These are phyloP conservation scores for Zymoseptoria ardabiliae DNA, from an alignment of 2,329 filamentous ascomycete species.

Conservation along the genomic window DNA sequence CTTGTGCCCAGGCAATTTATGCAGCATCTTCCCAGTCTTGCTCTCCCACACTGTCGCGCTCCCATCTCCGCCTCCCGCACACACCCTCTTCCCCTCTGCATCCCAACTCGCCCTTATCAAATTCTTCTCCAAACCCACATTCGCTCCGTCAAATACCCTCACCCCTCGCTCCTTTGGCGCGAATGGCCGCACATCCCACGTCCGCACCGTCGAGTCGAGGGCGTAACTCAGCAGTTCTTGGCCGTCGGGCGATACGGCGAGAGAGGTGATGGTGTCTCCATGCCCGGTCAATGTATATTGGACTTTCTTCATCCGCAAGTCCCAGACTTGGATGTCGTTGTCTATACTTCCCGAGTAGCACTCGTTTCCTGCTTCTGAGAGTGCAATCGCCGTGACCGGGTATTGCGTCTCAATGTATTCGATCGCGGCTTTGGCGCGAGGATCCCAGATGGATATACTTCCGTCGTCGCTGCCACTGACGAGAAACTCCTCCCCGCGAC, in stretches of 20 bases:
- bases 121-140: slow-evolving; percentile 82
- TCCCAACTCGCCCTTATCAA: slow-evolving; percentile 88
- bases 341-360: slow-evolving; percentile 92
- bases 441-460: slow-evolving; percentile 92
- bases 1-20: slow-evolving; percentile 92
- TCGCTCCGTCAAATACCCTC: slow-evolving; percentile 86
- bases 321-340: slow-evolving; percentile 96
- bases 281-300: slow-evolving; percentile 86
- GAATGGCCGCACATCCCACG: slow-evolving; percentile 95
- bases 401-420: slow-evolving; percentile 88
- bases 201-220: slow-evolving; percentile 87
- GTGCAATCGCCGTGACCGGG: slow-evolving; percentile 80
- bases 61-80: slow-evolving; percentile 81
- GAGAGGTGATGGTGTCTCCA: slow-evolving; percentile 82
- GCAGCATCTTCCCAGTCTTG: slow-evolving; percentile 79
- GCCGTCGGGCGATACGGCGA: slow-evolving; percentile 86
- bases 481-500: slow-evolving; percentile 80
- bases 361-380: slow-evolving; percentile 93
- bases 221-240: slow-evolving; percentile 85
- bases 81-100: slow-evolving; percentile 74
- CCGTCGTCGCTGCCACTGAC: slow-evolving; percentile 92
- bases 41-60: slow-evolving; percentile 88
- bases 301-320: slow-evolving; percentile 82
- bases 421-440: slow-evolving; percentile 77
- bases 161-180: slow-evolving; percentile 80